A percentile compares a stretch with the other conserved stretches of the same genome.
Conservation (phyloP, 768 basidiomycete genomes). For the Pulveroboletus sp. region DNA sequence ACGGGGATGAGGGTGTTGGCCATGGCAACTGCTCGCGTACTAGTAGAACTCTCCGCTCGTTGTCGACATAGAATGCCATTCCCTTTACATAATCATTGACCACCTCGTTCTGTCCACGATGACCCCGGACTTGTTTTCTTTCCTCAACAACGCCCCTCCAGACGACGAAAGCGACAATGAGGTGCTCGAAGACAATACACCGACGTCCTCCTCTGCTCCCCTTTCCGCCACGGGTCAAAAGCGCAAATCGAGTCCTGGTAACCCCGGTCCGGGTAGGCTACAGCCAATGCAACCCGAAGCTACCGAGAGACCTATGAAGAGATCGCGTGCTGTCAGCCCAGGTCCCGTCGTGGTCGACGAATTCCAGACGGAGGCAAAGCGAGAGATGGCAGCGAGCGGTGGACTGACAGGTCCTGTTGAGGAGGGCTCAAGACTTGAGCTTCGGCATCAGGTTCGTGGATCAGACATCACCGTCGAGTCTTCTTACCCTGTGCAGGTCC, state of each 20-base stretch:
- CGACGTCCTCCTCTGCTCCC: neutral
- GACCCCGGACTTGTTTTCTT: slow-evolving; percentile 32
- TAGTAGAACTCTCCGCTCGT: too few species aligned
- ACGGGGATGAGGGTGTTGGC: too few species aligned
- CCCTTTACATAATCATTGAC: slow-evolving; percentile 7
- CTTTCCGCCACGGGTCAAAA: slow-evolving; percentile 14
- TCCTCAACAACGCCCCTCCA: slow-evolving; percentile 21
- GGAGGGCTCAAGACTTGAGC: slow-evolving; percentile 64
- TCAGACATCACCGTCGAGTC: neutral
- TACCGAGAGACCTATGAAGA: slow-evolving; percentile 46
- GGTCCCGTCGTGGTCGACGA: slow-evolving; percentile 85
- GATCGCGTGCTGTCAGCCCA: slow-evolving; percentile 55
- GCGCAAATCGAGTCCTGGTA: slow-evolving; percentile 21
- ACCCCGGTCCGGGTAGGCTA: slow-evolving; percentile 1
- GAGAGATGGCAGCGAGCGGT: slow-evolving; percentile 85
- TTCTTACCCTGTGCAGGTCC: slow-evolving; percentile 50
- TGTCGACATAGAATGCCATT: too few species aligned
- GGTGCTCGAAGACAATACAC: neutral
- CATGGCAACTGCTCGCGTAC: too few species aligned
- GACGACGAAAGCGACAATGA: slow-evolving; percentile 30
- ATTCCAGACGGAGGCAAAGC: slow-evolving; percentile 90
- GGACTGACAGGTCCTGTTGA: slow-evolving; percentile 77
- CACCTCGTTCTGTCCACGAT: slow-evolving; percentile 8
- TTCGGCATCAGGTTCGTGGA: slow-evolving; percentile 64
- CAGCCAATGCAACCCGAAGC: slow-evolving; percentile 20